Percentiles rank a stretch among this genome's conserved stretches.
phyloP scores from a whole-genome alignment of 306 rosid species.

The Lathyrus oleraceus region DNA sequence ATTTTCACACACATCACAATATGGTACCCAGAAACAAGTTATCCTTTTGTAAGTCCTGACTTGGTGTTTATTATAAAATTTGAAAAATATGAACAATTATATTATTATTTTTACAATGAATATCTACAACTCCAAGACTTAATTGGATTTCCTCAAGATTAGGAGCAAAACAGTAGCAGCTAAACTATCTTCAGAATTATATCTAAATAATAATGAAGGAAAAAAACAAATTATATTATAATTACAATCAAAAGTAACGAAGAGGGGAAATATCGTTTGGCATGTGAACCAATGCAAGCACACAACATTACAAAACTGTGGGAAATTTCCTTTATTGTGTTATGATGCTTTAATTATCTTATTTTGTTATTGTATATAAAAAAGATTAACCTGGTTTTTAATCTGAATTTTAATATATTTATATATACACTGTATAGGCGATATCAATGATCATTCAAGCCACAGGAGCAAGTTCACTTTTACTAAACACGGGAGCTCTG shows the following conservation, averaged over 20 bases:
- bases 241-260: slow-evolving; percentile 1
- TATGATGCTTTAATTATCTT: slow-evolving; percentile 23
- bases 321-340: slow-evolving; percentile 5
- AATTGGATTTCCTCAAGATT: neutral
- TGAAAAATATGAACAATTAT: neutral
- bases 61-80: slow-evolving; percentile 7
- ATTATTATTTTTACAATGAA: neutral
- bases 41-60: slow-evolving; percentile 5
- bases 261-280: neutral
- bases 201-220: neutral
- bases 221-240: neutral
- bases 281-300: slow-evolving; percentile 23
- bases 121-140: neutral
- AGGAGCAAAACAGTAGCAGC: neutral
- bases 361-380: neutral
- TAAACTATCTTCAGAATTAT: neutral
- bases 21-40: slow-evolving; percentile 5
- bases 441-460: slow-evolving; percentile 77
- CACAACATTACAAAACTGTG: neutral
- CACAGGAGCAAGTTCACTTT: slow-evolving; percentile 61
- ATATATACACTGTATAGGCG: slow-evolving; percentile 47
- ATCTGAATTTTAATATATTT: slow-evolving; percentile 24
- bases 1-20: slow-evolving; percentile 19
- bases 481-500: slow-evolving; percentile 52
- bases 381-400: slow-evolving; percentile 6